Base-by-base conservation (phyloP, 345 rosid species). In the Odontarrhena argentea region DNA sequence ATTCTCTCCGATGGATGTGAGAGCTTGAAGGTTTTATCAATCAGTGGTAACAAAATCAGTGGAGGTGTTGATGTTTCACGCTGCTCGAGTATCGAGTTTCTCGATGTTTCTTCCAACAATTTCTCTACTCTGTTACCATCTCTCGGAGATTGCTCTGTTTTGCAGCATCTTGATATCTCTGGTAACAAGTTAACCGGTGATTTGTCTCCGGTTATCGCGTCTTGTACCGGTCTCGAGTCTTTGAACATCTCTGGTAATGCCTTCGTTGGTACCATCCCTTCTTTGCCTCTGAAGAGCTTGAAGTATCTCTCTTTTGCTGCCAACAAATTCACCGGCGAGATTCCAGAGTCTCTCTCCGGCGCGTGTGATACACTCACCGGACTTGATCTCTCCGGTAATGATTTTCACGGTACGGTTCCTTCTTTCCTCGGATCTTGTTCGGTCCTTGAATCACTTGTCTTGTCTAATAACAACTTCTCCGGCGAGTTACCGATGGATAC, bases 41-140 rank as follows among this genome's bases (percentile, higher is more conserved):
- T 91, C 69, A 82, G 78, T 55, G 93, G 88, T 15, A 94, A 91
- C 78, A 87, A 74, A 76, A 60, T 86, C 37, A 74, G 74, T 22
- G 99, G 99, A 3, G 89, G 83, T 34, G 49, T 86, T 15, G 79
- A 85, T 70, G 77, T 94, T n/a, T 83, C 96, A 9, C 63, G 64
- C 24, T 94, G 99, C 78, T 53, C 36, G 44, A 81, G 45, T 64
- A 77, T 94, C 43, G 71, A 76, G 81, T 73, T 76, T 67, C 75
- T 94, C 60, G 99, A 94, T 62, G 55, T 94, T 32, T 88, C 97
- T 6, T 67, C 77, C 0, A 94, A 91, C 80, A 91, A 91, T 80
- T 84, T 94, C 78, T 82, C 92, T 14, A 35, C 55, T 7, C 53
- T 51, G 47, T 45, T 78, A 28, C 88, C 95, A 10, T 77, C 80